A percentile compares a stretch with the other conserved stretches of the same genome.
Conservation (phyloP, 2,329 filamentous ascomycete species). For the Arthrobotrys sphaeroides region DNA sequence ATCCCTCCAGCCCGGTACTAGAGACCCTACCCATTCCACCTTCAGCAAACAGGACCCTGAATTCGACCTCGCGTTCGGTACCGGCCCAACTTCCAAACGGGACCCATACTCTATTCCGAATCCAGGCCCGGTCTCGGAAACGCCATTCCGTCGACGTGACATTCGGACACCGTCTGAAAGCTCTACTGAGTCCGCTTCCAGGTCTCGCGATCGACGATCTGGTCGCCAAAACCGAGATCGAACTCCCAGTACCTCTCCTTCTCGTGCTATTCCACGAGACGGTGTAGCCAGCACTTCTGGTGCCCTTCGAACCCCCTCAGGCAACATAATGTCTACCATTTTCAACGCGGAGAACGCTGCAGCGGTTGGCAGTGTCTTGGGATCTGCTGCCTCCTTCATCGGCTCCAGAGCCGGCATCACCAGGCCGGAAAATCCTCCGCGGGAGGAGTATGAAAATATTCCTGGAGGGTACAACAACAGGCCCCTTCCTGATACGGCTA, state of each 20-base stretch:
- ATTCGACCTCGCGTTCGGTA: slow-evolving; percentile 12
- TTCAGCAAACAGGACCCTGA: not conserved
- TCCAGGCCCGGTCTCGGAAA: slow-evolving; percentile 7
- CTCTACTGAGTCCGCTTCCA: slow-evolving; percentile 34
- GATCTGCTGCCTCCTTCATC: slow-evolving; percentile 32
- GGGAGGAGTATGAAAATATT: slow-evolving; percentile 14
- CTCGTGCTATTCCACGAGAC: slow-evolving; percentile 34
- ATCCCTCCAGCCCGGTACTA: slow-evolving; percentile 33
- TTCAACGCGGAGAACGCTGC: slow-evolving; percentile 48
- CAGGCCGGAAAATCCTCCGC: slow-evolving; percentile 5
- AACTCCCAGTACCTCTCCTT: slow-evolving; percentile 39
- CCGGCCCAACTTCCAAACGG: not conserved
- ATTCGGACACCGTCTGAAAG: slow-evolving; percentile 35
- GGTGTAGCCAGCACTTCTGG: slow-evolving; percentile 5
- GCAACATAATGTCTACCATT: slow-evolving; percentile 37
- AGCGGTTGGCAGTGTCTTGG: slow-evolving; percentile 39
- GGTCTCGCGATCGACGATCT: slow-evolving; percentile 31
- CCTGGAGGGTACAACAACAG: slow-evolving; percentile 40
- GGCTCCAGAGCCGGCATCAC: slow-evolving; percentile 28
- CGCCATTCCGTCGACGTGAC: slow-evolving; percentile 10
- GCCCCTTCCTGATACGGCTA: slow-evolving; percentile 41
- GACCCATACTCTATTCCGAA: slow-evolving; percentile 24
- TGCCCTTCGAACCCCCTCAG: slow-evolving; percentile 26
- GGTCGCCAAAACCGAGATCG: slow-evolving; percentile 24
- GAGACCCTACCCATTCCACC: not conserved